Base-by-base conservation (phyloP, 2,329 filamentous ascomycete species). In the Colletotrichum melonis region DNA sequence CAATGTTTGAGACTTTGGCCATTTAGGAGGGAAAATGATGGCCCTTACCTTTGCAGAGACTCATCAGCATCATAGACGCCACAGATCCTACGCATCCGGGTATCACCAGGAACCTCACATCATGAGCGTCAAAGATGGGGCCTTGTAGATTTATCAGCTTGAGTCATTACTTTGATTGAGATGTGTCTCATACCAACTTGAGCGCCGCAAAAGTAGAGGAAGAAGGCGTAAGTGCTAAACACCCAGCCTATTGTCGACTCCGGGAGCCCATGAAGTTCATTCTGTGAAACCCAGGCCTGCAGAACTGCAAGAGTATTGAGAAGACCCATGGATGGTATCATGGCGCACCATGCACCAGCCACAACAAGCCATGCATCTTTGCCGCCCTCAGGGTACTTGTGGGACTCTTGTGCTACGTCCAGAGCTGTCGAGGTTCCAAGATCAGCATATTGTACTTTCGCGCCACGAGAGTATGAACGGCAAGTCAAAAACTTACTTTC, bases 201-300 rank as follows among this genome's bases (percentile, higher is more conserved):
- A 1, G 94, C 88, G 14, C 93, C 92, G 63, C 92, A 90, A 78
- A 94, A 92, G 79, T 94, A 93, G 16, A 91, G 86, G 52, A 94
- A 84, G 78, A 94, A 95, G 26, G 90, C 87, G 77, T 93, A 94
- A 63, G 93, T 84, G 75, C 91, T 89, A 76, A 94, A 93, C 69
- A 95, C 93, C 93, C 93, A 95, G 1, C 92, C 92, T 42, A 92
- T 88, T 6, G 85, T 87, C 12, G 89, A 89, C 56, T 90, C 88
- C 42, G 84, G 87, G 75, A 92, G 89, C 12, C 85, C 81, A 7
- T 83, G 81, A 12, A 95, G 84, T 74, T 94, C 91, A 76, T 95
- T 84, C n/a, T 85, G 86, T 52, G 88, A 83, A 30, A 94, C 84
- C 80, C 93, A 93, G 9, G 90, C 87, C 79, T 94, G 89, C 79